Evolutionary conservation across 352 stramenopile species (phyloP), one percentile per base, ranked within the genome.

Genomic region (Phytophthora aleatoria): DNA sequence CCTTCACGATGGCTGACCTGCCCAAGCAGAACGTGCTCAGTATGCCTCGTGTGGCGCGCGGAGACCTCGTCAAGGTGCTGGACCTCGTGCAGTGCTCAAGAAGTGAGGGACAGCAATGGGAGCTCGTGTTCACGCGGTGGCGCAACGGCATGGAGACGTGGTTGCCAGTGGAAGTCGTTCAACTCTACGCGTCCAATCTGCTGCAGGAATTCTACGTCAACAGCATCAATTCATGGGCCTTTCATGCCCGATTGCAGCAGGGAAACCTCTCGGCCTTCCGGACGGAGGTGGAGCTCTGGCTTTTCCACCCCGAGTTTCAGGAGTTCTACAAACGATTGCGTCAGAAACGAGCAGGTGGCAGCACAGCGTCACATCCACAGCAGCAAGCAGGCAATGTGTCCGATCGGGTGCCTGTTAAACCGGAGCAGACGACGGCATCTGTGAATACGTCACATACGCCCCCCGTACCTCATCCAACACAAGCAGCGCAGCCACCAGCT

Each of bases 201-300:
- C 58, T 93, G 45, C 81, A 93, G 52, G 77, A 85, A 52, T 90
- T 93, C 57, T 93, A 90, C 49, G 82, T 91, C 42, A 90, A 85
- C 52, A 87, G 64, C 27, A 77, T 90, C 61, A 93, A 93, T 60
- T 93, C 84, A 36, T 93, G 84, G 84, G 70, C 56, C 5, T 84
- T 90, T 42, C 69, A 75, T 35, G 53, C 69, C 24, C 82, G 84
- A 31, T 57, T 91, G 27, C 63, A 74, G 28, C 61, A 67, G 1
- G 54, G 69, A 9, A 89, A 71, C 33, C 67, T 88, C 10, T 43
- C 39, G 12, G 41, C 30, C 2, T 85, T 76, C 51, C 71, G 65
- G 31, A 93, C 84, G 1, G 84, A 93, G 50, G 77, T 90, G 13
- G 82, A 93, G 61, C 57, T 91, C 11, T 93, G 84, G 84, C 75